Percentiles rank a stretch among this genome's conserved stretches.
Conservation (phyloP, 176 grass and related monocot species). For the Zizania latifolia region DNA sequence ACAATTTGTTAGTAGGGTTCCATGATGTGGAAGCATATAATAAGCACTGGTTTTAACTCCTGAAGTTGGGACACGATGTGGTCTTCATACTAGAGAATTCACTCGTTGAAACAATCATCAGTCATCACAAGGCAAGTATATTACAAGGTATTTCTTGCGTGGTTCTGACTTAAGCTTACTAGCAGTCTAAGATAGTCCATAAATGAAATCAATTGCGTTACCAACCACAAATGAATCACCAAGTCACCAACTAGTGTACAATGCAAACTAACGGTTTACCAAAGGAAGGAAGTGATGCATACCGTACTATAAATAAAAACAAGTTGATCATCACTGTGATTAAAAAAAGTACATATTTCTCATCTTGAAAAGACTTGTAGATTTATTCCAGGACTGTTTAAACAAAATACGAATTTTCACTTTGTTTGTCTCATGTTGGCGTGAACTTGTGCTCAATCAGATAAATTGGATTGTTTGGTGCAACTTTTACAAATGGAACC, state of each 20-base stretch:
- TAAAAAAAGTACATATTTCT: not conserved
- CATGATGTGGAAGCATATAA: not conserved
- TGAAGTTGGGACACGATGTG: not conserved
- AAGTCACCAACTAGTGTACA: not conserved
- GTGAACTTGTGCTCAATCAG: not conserved
- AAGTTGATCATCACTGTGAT: not conserved
- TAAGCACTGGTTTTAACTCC: not conserved
- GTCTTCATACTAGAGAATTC: not conserved
- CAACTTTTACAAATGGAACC: not conserved
- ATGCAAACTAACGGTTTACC: not conserved
- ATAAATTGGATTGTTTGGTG: not conserved
- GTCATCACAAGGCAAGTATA: not conserved
- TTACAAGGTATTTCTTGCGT: not conserved
- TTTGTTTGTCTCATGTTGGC: not conserved
- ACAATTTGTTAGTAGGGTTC: constrained; percentile 13
- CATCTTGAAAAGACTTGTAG: not conserved
- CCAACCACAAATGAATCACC: not conserved
- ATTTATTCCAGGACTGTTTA: not conserved
- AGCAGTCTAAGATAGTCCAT: not conserved
- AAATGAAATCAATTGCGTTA: not conserved
- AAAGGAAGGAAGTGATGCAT: not conserved
- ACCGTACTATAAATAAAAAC: not conserved
- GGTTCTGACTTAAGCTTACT: not conserved
- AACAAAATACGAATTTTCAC: not conserved
- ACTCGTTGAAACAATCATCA: not conserved